phyloP scores from a whole-genome alignment of 176 grass and related monocot species.

The Avena eriantha region DNA sequence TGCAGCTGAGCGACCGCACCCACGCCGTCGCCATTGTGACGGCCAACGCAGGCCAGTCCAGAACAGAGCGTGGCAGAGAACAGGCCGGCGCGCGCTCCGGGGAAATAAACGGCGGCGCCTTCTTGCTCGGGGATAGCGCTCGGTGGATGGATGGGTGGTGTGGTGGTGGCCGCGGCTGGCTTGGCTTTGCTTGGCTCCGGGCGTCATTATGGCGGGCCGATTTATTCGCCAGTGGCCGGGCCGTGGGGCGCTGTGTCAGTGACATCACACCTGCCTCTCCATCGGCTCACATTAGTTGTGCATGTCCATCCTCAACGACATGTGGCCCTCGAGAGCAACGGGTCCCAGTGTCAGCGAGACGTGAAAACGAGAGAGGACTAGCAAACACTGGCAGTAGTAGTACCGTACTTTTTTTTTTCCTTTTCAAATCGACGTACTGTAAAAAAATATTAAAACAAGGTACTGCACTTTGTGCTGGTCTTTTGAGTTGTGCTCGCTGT shows the following conservation, averaged over 20 bases:
- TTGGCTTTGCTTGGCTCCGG: conserved; percentile 38
- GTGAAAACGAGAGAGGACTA: not conserved
- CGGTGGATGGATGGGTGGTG: conserved; percentile 16
- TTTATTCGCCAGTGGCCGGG: conserved; percentile 41
- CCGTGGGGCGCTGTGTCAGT: conserved; percentile 38
- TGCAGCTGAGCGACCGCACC: conserved; percentile 77
- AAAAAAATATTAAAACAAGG: not conserved
- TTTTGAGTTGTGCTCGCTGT: conserved; percentile 34
- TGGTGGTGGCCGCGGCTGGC: conserved; percentile 27
- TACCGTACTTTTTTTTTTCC: not conserved
- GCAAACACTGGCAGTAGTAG: not conserved
- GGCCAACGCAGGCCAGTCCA: conserved; percentile 12
- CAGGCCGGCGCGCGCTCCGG: not conserved
- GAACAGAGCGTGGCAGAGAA: not conserved
- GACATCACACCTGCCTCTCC: not conserved
- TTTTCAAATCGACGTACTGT: conserved; percentile 2
- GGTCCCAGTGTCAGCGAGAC: not conserved
- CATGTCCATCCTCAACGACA: not conserved
- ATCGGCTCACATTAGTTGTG: too few relatives aligned
- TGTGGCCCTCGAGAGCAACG: fast-evolving
- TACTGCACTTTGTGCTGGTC: conserved; percentile 20
- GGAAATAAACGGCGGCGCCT: not conserved
- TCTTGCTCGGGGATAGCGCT: conserved; percentile 10
- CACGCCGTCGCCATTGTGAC: conserved; percentile 69
- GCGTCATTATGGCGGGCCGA: conserved; percentile 56